phyloP scores from a whole-genome alignment of 352 stramenopile genomes.

The Elongisporangium undulatum region DNA sequence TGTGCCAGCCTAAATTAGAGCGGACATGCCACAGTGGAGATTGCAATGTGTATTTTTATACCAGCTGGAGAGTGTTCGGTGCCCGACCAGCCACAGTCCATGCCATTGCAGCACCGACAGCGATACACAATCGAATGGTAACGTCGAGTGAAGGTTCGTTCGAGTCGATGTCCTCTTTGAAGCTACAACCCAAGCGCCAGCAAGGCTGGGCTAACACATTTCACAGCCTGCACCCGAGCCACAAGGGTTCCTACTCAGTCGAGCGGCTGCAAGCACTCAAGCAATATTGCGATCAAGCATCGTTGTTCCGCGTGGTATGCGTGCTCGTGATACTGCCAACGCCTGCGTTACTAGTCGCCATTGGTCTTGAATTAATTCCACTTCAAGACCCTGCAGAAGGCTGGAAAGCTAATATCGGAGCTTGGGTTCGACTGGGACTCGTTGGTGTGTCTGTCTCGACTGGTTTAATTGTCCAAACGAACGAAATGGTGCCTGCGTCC shows the following conservation, averaged over 20 bases:
- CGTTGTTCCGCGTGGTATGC: background rate
- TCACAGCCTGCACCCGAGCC: background rate
- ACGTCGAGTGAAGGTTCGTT: too few species aligned
- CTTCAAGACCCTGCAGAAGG: conserved; percentile 1
- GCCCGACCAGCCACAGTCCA: too few species aligned
- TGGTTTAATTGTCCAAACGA: conserved; percentile 1
- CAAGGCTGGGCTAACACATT: background rate
- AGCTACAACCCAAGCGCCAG: background rate
- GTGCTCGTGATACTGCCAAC: background rate
- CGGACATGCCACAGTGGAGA: too few species aligned
- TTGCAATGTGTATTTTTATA: too few species aligned
- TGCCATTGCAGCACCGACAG: too few species aligned
- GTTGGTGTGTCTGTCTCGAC: conserved; percentile 7
- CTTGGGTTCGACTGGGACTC: conserved; percentile 18
- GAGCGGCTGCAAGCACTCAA: conserved; percentile 5
- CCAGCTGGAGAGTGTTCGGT: too few species aligned
- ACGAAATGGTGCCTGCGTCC: conserved; percentile 5
- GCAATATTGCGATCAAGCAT: conserved; percentile 1
- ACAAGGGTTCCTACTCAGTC: conserved; percentile 3
- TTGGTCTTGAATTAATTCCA: conserved; percentile 1
- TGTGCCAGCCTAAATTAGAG: too few species aligned
- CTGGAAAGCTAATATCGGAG: conserved; percentile 17
- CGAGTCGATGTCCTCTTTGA: background rate
- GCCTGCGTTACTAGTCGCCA: background rate
- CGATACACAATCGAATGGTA: too few species aligned